A percentile compares a stretch with the other conserved stretches of the same genome.
These are phyloP conservation scores for Mycena sanguinolenta DNA, from an alignment of 768 basidiomycete species.

Conservation along the genomic window DNA sequence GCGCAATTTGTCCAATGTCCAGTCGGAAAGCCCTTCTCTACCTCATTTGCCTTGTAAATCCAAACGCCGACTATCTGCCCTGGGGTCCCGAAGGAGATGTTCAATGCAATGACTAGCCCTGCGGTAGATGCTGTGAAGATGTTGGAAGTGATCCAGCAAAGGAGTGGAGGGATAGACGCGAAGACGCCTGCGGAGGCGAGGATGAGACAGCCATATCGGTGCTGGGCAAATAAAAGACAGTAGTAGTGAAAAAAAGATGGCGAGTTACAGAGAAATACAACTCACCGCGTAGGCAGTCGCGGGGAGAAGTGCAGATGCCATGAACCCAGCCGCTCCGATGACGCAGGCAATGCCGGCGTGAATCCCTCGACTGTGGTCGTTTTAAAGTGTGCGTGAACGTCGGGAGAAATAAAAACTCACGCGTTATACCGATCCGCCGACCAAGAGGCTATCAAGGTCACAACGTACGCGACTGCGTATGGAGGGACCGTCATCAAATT, in stretches of 20 bases:
- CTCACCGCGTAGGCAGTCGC: constrained; percentile 23
- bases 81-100: constrained; percentile 49
- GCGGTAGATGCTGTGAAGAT: constrained; percentile 45
- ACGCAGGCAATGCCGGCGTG: constrained; percentile 27
- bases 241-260: background rate
- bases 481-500: constrained; percentile 64
- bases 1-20: constrained; percentile 52
- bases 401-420: background rate
- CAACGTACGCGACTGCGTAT: constrained; percentile 50
- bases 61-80: constrained; percentile 52
- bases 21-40: constrained; percentile 45
- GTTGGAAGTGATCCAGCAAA: constrained; percentile 54
- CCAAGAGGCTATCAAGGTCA: constrained; percentile 41
- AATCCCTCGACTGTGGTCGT: constrained; percentile 35
- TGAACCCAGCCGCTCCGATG: constrained; percentile 37
- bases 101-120: constrained; percentile 42
- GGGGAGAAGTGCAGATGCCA: constrained; percentile 30
- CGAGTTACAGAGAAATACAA: background rate
- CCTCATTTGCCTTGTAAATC: constrained; percentile 42
- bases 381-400: background rate
- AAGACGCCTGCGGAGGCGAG: constrained; percentile 49
- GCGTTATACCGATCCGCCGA: constrained; percentile 40
- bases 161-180: constrained; percentile 48
- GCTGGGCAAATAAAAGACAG: background rate
- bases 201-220: constrained; percentile 49